Evolutionary conservation across 148 eudicot genomes (phyloP).

Genomic region (Chenopodium album): DNA sequence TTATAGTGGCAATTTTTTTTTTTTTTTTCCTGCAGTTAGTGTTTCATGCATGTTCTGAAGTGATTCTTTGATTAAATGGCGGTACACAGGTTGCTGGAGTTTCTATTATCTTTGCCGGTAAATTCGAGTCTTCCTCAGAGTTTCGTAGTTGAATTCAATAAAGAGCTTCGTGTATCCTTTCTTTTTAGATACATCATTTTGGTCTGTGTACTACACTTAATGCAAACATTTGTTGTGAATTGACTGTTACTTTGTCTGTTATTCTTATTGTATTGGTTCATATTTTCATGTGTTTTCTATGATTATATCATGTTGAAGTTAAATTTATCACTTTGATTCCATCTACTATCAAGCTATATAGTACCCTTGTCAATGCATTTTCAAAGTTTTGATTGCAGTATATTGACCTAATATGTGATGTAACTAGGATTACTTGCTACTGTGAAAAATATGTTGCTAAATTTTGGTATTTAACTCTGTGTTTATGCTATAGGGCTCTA

Average conservation of each 20-base stretch:
- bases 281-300: neutral
- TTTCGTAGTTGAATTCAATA: slow-evolving; percentile 56
- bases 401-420: neutral
- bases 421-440: neutral
- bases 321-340: neutral
- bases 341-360: neutral
- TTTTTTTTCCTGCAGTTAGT: neutral
- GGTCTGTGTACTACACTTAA: neutral
- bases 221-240: neutral
- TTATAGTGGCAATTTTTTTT: neutral
- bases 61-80: slow-evolving; percentile 6
- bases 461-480: neutral
- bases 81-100: slow-evolving; percentile 59
- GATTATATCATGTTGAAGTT: neutral
- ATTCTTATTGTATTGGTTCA: neutral
- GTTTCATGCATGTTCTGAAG: slow-evolving; percentile 3
- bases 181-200: neutral
- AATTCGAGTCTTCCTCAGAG: slow-evolving; percentile 65
- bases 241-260: neutral
- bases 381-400: neutral
- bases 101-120: slow-evolving; percentile 63
- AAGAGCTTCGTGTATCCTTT: slow-evolving; percentile 75
- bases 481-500: neutral
- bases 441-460: neutral
- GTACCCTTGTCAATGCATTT: neutral